Evolutionary conservation across 129 eudicot species (phyloP), one percentile per base, ranked within the genome.

Genomic region (Escallonia herrerae): DNA sequence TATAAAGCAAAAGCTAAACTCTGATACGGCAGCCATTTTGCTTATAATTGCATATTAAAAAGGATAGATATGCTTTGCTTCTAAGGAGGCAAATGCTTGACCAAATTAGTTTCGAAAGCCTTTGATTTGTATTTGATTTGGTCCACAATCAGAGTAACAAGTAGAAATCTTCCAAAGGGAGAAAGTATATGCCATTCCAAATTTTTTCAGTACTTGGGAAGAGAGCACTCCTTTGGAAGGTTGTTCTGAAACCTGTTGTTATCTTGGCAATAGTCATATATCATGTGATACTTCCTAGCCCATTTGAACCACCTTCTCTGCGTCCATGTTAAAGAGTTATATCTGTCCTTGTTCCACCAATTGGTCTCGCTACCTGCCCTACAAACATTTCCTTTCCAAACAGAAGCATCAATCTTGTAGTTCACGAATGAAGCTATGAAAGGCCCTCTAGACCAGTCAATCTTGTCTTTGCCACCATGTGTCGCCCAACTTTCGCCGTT

Each of bases 401-500:
- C 64, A 63, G 95, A 91, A 0, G 86, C 90, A 65, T 87, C 94
- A 42, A 87, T 76, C 15, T 76, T 87, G 80, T 82, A 76, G 71
- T 84, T 72, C 63, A 69, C 66, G 52, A 91, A 87, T 22, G 94
- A 75, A 65, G 93, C 79, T 11, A 76, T 46, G 68, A 87, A 91
- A 10, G 97, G 97, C 38, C 81, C 82, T 43, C 76, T 65, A 47
- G 94, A 73, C 95, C 95, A 91, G 69, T 87, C 84, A 44, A 87
- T 72, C 67, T 87, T 90, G 73, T 77, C 87, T 67, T 69, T 80
- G 3, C 97, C 97, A 3, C 95, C 97, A 33, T 76, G 76, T 59
- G 97, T 91, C 8, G 95, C 94, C 97, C 97, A 91, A 15, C 15
- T 60, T 64, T 72, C 73, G 7, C 97, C 97, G 6, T 91, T 67